Percentiles rank a stretch among this genome's conserved stretches.
Evolutionary conservation across 176 grass and related monocot genomes (phyloP).

Genomic region (Elaeis guineensis): DNA sequence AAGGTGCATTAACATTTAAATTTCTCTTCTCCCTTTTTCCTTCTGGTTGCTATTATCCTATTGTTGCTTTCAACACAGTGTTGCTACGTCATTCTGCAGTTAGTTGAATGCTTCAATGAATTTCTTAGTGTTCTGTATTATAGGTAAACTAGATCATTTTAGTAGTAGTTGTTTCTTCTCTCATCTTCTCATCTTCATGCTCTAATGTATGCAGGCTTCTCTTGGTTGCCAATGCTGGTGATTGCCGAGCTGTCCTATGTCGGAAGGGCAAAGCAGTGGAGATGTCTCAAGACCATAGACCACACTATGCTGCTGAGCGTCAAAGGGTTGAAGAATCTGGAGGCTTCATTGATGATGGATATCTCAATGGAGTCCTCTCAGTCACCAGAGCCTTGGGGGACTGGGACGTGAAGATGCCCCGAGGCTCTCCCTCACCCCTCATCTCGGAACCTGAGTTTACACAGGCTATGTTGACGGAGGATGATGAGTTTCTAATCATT

Average conservation of each 20-base stretch:
- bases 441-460: conserved; percentile 11
- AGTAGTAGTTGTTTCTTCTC: neutral
- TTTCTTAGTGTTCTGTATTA: too few relatives aligned
- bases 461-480: conserved; percentile 11
- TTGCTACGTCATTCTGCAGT: too few relatives aligned
- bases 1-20: neutral
- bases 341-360: conserved; percentile 4
- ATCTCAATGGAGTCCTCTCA: conserved; percentile 12
- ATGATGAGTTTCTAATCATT: conserved; percentile 76
- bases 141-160: too few relatives aligned
- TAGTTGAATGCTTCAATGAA: too few relatives aligned
- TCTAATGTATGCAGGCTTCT: conserved; percentile 2
- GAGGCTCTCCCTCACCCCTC: conserved; percentile 7
- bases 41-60: neutral
- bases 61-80: neutral
- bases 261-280: conserved; percentile 13
- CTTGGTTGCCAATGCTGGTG: conserved; percentile 13
- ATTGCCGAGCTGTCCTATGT: conserved; percentile 13
- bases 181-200: neutral
- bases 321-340: conserved; percentile 7
- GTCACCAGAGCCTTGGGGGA: conserved; percentile 8
- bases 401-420: conserved; percentile 6
- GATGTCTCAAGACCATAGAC: conserved; percentile 17
- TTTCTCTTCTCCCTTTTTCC: neutral
- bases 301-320: conserved; percentile 1